These are phyloP conservation scores for Dendrobium huoshanense DNA, from an alignment of 106 monocot species.

Conservation along the genomic window DNA sequence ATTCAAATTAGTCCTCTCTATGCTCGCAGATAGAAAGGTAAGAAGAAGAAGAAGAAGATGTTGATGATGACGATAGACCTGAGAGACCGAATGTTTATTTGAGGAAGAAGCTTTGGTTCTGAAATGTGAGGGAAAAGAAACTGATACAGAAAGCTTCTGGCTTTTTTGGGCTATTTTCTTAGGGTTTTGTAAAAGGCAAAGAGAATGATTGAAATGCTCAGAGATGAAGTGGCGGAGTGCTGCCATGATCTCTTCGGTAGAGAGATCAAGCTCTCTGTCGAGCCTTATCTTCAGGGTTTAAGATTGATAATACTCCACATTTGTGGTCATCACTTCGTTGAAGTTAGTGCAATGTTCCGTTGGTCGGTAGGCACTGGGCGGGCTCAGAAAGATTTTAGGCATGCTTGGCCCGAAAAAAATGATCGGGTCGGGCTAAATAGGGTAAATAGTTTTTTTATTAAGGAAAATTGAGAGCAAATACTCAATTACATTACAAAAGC, in stretches of 20 bases:
- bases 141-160: not conserved
- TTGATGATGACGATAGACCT: not conserved
- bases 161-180: not conserved
- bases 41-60: conserved; percentile 1
- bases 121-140: not conserved
- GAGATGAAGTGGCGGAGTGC: not conserved
- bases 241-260: not conserved
- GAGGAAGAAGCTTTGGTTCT: not conserved
- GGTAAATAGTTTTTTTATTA: too few species aligned
- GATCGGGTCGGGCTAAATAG: too few species aligned
- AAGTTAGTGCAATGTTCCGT: too few species aligned
- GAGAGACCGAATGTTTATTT: not conserved
- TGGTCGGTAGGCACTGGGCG: too few species aligned
- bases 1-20: not conserved
- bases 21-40: not conserved
- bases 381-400: too few species aligned
- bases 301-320: too few species aligned
- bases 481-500: too few species aligned
- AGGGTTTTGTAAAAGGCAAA: not conserved
- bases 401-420: too few species aligned
- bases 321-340: too few species aligned
- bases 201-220: not conserved
- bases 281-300: too few species aligned
- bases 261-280: too few species aligned
- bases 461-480: too few species aligned